Evolutionary conservation across 495 filamentous ascomycete genomes (phyloP).

Genomic region (Diplogelasinospora grovesii): DNA sequence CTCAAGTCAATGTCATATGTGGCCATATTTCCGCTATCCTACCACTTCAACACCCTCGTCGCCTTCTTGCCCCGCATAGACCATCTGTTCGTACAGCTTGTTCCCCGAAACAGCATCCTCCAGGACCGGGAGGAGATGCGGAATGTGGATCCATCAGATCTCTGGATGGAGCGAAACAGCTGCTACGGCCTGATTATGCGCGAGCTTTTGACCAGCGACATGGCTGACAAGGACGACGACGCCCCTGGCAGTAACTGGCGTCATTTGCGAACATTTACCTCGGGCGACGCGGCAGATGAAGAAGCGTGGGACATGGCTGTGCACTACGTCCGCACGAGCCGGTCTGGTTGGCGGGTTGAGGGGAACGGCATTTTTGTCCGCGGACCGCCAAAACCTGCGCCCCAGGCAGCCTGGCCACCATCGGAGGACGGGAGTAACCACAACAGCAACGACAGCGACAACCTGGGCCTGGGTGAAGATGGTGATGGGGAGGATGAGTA

Average conservation of each 20-base stretch:
- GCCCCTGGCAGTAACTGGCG: constrained; percentile 24
- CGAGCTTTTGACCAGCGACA: constrained; percentile 22
- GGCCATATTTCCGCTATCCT: constrained; percentile 38
- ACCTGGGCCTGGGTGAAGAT: too few relatives aligned
- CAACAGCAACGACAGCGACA: too few relatives aligned
- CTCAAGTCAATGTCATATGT: constrained; percentile 40
- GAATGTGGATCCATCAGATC: constrained; percentile 28
- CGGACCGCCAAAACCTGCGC: too few relatives aligned
- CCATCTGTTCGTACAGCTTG: constrained; percentile 38
- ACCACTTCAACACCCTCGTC: constrained; percentile 31
- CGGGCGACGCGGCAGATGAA: constrained; percentile 33
- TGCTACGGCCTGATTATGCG: constrained; percentile 35
- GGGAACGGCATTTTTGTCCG: constrained; percentile 36
- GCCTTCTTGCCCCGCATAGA: constrained; percentile 32
- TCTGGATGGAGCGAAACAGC: constrained; percentile 41
- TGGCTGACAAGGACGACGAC: background rate
- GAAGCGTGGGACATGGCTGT: constrained; percentile 42
- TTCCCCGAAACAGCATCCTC: constrained; percentile 33
- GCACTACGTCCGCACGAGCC: constrained; percentile 24
- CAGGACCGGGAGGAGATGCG: constrained; percentile 29
- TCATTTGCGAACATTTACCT: constrained; percentile 34
- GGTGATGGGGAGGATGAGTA: too few relatives aligned
- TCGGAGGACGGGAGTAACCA: too few relatives aligned
- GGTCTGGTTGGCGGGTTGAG: constrained; percentile 31
- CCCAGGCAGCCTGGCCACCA: too few relatives aligned